Evolutionary conservation across 495 filamentous ascomycete species (phyloP).

Genomic region (Cryomyces antarcticus): DNA sequence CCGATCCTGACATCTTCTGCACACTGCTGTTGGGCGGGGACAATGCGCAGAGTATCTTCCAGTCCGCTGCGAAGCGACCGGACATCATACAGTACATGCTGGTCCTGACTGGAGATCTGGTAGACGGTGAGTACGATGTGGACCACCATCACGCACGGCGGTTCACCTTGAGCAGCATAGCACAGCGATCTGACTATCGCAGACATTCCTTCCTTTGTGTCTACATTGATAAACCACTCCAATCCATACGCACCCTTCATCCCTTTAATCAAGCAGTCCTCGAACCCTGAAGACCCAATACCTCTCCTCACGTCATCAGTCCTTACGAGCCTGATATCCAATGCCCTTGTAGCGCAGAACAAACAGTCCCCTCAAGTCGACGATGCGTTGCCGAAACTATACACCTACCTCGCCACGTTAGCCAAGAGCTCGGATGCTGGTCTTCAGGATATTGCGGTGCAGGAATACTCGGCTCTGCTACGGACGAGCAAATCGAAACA

Average conservation of each 20-base stretch:
- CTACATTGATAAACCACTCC: slow-evolving; percentile 50
- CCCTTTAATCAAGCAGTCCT: slow-evolving; percentile 63
- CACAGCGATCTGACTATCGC: background rate
- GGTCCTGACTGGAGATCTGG: slow-evolving; percentile 69
- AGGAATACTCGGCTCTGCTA: slow-evolving; percentile 74
- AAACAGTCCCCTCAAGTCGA: slow-evolving; percentile 37
- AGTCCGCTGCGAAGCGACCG: slow-evolving; percentile 52
- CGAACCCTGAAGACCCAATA: slow-evolving; percentile 65
- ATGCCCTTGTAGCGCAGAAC: slow-evolving; percentile 34
- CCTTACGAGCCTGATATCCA: slow-evolving; percentile 60
- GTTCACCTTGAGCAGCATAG: too few relatives aligned
- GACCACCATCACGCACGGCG: background rate
- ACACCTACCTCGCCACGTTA: slow-evolving; percentile 64
- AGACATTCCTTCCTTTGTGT: slow-evolving; percentile 63
- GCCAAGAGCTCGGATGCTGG: slow-evolving; percentile 68
- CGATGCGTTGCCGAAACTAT: slow-evolving; percentile 69
- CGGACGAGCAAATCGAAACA: slow-evolving; percentile 52
- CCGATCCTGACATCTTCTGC: slow-evolving; percentile 57
- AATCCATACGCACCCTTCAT: slow-evolving; percentile 72
- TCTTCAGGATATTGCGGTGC: slow-evolving; percentile 86
- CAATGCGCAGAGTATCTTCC: slow-evolving; percentile 55
- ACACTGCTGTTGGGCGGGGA: slow-evolving; percentile 56
- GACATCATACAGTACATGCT: slow-evolving; percentile 92
- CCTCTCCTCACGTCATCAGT: slow-evolving; percentile 80
- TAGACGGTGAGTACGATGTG: slow-evolving; percentile 40